These are phyloP conservation scores for Hypoxylon sp. DNA, from an alignment of 2,329 filamentous ascomycete genomes.

Conservation along the genomic window DNA sequence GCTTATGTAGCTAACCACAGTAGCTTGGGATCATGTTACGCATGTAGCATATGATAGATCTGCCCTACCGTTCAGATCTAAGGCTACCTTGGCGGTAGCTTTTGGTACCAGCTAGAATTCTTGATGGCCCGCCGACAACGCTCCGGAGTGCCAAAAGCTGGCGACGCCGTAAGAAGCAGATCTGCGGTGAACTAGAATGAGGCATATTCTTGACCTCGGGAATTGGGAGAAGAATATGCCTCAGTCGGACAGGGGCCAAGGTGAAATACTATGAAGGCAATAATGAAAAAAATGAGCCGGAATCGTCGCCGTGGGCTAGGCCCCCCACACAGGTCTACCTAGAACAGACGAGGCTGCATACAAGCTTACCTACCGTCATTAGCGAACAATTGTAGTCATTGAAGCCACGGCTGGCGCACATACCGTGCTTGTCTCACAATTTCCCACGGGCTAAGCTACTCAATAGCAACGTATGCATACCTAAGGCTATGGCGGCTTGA, in stretches of 20 bases:
- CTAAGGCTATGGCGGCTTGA: constrained; percentile 21
- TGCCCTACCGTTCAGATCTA: constrained; percentile 20
- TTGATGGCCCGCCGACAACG: constrained; percentile 35
- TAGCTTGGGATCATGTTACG: constrained; percentile 20
- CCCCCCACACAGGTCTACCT: constrained; percentile 37
- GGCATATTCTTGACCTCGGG: constrained; percentile 36
- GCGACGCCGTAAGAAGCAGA: constrained; percentile 26
- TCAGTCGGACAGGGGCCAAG: constrained; percentile 38
- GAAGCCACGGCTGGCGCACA: constrained; percentile 24
- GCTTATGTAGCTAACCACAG: constrained; percentile 21
- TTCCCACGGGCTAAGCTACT: constrained; percentile 22
- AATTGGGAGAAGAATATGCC: constrained; percentile 36
- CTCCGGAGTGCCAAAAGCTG: constrained; percentile 24
- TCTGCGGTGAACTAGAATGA: constrained; percentile 39
- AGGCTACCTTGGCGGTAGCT: constrained; percentile 22
- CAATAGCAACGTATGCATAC: constrained; percentile 26
- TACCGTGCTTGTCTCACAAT: constrained; percentile 11
- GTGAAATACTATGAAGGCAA: constrained; percentile 26
- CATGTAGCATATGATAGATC: constrained; percentile 25
- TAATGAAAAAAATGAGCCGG: constrained; percentile 38
- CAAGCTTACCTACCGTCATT: constrained; percentile 36
- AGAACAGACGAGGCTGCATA: constrained; percentile 42
- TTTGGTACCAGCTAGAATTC: constrained; percentile 11
- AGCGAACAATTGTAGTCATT: constrained; percentile 43
- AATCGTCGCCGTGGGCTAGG: constrained; percentile 26